These are phyloP conservation scores for Benincasa hispida DNA, from an alignment of 306 rosid genomes.

Conservation along the genomic window DNA sequence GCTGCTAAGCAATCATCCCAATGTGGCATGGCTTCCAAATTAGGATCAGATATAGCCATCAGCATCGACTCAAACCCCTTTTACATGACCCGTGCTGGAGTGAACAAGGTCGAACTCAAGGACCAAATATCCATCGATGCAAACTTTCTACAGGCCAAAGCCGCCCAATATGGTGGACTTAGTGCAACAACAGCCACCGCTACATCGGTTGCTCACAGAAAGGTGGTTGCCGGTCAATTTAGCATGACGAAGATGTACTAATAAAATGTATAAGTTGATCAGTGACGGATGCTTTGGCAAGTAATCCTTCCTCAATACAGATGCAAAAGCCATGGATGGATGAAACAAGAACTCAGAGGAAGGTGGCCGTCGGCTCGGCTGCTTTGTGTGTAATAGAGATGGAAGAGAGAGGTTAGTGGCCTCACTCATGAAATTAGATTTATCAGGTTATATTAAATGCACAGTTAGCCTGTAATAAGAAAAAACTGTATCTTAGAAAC, in stretches of 20 bases:
- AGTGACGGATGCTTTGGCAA: neutral
- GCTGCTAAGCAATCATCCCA: slow-evolving; percentile 38
- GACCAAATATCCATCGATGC: slow-evolving; percentile 41
- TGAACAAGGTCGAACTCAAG: slow-evolving; percentile 40
- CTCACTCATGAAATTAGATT: slow-evolving; percentile 14
- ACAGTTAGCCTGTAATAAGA: slow-evolving; percentile 17
- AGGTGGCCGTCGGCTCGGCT: neutral
- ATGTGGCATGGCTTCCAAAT: slow-evolving; percentile 48
- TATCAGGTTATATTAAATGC: slow-evolving; percentile 14
- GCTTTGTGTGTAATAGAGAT: neutral
- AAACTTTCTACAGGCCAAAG: slow-evolving; percentile 51
- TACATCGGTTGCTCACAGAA: slow-evolving; percentile 36
- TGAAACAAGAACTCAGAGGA: neutral
- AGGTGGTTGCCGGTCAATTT: slow-evolving; percentile 58
- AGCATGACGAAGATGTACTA: slow-evolving; percentile 60
- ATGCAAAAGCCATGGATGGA: neutral
- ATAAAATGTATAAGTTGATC: neutral
- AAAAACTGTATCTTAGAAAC: slow-evolving; percentile 9
- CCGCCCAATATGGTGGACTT: slow-evolving; percentile 38
- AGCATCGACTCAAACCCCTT: slow-evolving; percentile 67
- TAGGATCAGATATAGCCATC: slow-evolving; percentile 59
- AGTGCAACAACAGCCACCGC: slow-evolving; percentile 36
- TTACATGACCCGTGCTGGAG: slow-evolving; percentile 68
- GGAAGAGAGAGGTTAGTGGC: neutral
- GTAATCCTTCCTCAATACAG: neutral